Percentiles rank a stretch among this genome's conserved stretches.
phyloP scores from a whole-genome alignment of 345 rosid genomes.

The Salix viminalis region DNA sequence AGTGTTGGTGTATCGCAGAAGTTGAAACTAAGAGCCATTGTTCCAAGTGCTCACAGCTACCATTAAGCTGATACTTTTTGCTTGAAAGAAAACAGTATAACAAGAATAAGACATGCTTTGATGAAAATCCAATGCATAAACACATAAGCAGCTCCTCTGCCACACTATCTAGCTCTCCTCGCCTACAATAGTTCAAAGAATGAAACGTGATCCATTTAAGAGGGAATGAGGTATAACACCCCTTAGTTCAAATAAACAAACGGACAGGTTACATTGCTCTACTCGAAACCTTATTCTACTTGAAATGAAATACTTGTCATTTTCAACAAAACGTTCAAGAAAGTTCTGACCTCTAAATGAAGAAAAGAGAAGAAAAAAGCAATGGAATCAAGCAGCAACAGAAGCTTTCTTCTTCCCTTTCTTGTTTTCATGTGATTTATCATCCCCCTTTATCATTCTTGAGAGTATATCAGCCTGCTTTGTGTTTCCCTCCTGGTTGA shows the following conservation, averaged over 20 bases:
- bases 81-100: too few species aligned
- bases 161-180: too few species aligned
- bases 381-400: constrained; percentile 1
- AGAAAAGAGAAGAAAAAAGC: not conserved
- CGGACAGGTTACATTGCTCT: not conserved
- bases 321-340: not conserved
- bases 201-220: too few species aligned
- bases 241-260: not conserved
- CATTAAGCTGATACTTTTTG: too few species aligned
- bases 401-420: constrained; percentile 10
- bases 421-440: constrained; percentile 6
- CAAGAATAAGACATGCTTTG: too few species aligned
- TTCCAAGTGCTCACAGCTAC: too few species aligned
- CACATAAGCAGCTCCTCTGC: too few species aligned
- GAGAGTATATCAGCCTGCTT: constrained; percentile 88
- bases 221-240: not conserved
- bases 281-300: not conserved
- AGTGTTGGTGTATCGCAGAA: too few species aligned
- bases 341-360: not conserved
- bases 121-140: too few species aligned
- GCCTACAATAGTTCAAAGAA: too few species aligned
- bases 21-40: too few species aligned
- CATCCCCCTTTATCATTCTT: constrained; percentile 50
- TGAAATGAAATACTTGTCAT: not conserved
- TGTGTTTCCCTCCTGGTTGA: constrained; percentile 73